Base-by-base conservation (phyloP, 2,329 filamentous ascomycete genomes). In the Fusarium miscanthi region DNA sequence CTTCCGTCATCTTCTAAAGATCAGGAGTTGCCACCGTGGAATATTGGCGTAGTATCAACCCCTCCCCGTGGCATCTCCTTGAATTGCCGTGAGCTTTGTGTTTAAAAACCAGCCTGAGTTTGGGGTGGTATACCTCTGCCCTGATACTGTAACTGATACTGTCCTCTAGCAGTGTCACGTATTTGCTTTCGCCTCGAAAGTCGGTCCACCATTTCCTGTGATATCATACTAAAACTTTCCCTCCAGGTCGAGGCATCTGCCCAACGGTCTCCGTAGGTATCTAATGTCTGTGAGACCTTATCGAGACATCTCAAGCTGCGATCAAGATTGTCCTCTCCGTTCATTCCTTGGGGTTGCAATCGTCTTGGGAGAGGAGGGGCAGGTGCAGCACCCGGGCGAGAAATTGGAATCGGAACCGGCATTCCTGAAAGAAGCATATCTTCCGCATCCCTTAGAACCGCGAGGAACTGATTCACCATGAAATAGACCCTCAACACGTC, bases 401-500 rank as follows among this genome's bases (percentile, higher is more conserved):
- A 82, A 11, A 84, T 78, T 2, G 86, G 85, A 19, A 85, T 80
- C 2, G 85, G 82, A 4, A 87, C 82, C 0, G 82, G 82, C 4
- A 83, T 78, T 10, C 86, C 87, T 0, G 86, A 85, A 11, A 91
- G 81, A 6, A 91, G 83, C 67, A 88, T 80, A 46, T 91, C 87
- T 59, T 87, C 86, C 3, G 87, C 85, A 67, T 89, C 87, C 7
- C 84, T 83, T n/a, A 92, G 80, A 12, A 91, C 88, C 3, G 89
- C 88, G 21, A 90, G 81, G 64, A 92, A 87, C 74, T 92, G 90
- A 66, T 85, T 89, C 19, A 87, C 89, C 83, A 92, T 89, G 76
- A 92, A 97, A 77, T 93, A 96, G 3, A 94, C 91, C 58, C 95
- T 90, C 77, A 97, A 87, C 3, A 94, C 93, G 78, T 98, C 95